Conservation (phyloP, 805 yeast genomes). For the Nakazawaea wyomingensis region DNA sequence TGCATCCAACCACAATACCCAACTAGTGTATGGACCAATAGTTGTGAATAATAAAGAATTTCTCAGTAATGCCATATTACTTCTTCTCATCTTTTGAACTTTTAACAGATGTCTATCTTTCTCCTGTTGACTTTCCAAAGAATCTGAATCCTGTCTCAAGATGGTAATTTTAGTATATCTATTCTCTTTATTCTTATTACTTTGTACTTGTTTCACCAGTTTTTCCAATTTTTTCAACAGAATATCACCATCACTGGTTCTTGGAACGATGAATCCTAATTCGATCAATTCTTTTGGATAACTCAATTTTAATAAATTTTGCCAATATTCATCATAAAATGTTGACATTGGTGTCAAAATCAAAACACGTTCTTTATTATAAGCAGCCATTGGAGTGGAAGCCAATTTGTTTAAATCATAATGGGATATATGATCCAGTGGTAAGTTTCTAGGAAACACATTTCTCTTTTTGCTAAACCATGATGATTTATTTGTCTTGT, state of each 20-base stretch:
- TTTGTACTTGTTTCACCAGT: slow-evolving; percentile 70
- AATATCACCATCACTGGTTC: slow-evolving; percentile 73
- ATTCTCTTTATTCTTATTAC: slow-evolving; percentile 47
- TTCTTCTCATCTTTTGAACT: slow-evolving; percentile 85
- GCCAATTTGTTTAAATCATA: slow-evolving; percentile 78
- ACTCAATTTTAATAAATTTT: slow-evolving; percentile 62
- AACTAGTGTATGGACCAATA: slow-evolving; percentile 80
- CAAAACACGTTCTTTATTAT: slow-evolving; percentile 76
- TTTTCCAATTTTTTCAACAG: slow-evolving; percentile 69
- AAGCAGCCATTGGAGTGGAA: slow-evolving; percentile 65
- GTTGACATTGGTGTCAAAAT: slow-evolving; percentile 87
- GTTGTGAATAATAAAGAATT: slow-evolving; percentile 88
- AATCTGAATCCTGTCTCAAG: slow-evolving; percentile 83
- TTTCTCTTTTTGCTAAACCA: slow-evolving; percentile 49
- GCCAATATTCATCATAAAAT: slow-evolving; percentile 86
- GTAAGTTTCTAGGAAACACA: slow-evolving; percentile 55
- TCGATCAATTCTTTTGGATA: slow-evolving; percentile 86
- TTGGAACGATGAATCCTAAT: slow-evolving; percentile 88
- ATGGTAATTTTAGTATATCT: slow-evolving; percentile 83
- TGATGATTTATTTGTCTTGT: slow-evolving; percentile 37
- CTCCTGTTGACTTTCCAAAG: slow-evolving; percentile 70
- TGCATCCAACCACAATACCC: slow-evolving; percentile 96
- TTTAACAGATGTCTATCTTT: slow-evolving; percentile 84
- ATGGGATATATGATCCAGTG: slow-evolving; percentile 72
- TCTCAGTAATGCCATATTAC: slow-evolving; percentile 90